A percentile compares a stretch with the other conserved stretches of the same genome.
Conservation (phyloP, 75 land plant genomes). For the Isoetes taiwanensis region DNA sequence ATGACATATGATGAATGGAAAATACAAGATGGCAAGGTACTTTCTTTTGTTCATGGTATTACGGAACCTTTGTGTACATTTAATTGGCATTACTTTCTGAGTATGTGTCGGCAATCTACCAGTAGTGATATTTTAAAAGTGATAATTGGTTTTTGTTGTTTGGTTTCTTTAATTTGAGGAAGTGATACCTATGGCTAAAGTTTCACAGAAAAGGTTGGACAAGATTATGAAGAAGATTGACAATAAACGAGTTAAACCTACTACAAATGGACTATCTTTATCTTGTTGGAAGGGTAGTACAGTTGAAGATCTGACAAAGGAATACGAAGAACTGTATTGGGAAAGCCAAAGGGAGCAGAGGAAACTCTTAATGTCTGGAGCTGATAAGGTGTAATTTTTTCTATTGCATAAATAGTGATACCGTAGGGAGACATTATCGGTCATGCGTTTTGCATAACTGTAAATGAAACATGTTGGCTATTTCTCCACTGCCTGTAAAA, state of each 20-base stretch:
- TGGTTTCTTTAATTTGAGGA: too few relatives aligned
- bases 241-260: not conserved
- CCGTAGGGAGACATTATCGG: not conserved
- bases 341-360: constrained; percentile 7
- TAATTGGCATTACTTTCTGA: too few relatives aligned
- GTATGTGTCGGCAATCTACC: too few relatives aligned
- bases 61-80: too few relatives aligned
- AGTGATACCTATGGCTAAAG: too few relatives aligned
- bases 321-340: constrained; percentile 13
- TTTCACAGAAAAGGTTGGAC: constrained; percentile 9
- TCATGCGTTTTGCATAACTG: too few relatives aligned
- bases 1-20: constrained; percentile 47
- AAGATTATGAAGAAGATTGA: not conserved
- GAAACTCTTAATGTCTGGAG: not conserved
- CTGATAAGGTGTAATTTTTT: constrained; percentile 5
- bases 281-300: constrained; percentile 11
- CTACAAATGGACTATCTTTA: constrained; percentile 7
- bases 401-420: not conserved
- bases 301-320: constrained; percentile 9
- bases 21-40: constrained; percentile 42
- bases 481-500: not conserved
- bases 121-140: too few relatives aligned
- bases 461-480: too few relatives aligned
- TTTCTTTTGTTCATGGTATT: not conserved
- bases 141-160: too few relatives aligned